Base-by-base conservation (phyloP, 2,329 filamentous ascomycete species). In the Apiospora sp. region DNA sequence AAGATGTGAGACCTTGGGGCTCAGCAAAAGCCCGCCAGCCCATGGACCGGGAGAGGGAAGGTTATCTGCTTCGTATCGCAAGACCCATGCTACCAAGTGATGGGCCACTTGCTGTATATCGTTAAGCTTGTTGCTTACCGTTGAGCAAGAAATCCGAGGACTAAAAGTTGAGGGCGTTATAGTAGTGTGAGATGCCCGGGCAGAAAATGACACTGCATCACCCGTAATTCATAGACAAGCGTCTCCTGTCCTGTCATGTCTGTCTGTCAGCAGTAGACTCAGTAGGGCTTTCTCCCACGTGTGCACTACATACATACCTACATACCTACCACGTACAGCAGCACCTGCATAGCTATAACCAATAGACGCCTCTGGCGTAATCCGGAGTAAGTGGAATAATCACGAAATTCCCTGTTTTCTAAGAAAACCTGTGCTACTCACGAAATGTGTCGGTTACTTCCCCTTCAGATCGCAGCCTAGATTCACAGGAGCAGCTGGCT, bases 1-100 rank as follows among this genome's bases (percentile, higher is more conserved):
- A 24, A 64, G 34, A n/a, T 41, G 34, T 64, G 58, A 64, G 58
- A 64, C 58, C 58, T 41, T 64, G 58, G 58, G 58, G 58, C 58
- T 64, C 58, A 64, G 58, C 58, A 64, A 64, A 64, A 64, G 30
- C 22, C 58, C n/a, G 41, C 10, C 37, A 64, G 30, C 22, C 58
- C n/a, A 64, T 10, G 34, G 30, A n/a, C n/a, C 22, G 30, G 58
- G 58, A 64, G 37, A 41, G n/a, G 34, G 58, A 64, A 41, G 51
- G 58, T 41, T 64, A 64, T 41, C 41, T 64, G 58, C 34, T 64
- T 64, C n/a, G 58, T 64, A 64, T 64, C 34, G n/a, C 58, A 41
- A 41, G 19, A n/a, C 19, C 58, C 58, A 41, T 61, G 54, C 30
- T 30, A 34, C 13, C 54, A 37, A 61, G 30, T 61, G 27, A 30